Evolutionary conservation across 2,329 filamentous ascomycete genomes (phyloP).

Genomic region (Ascochyta rabiei): DNA sequence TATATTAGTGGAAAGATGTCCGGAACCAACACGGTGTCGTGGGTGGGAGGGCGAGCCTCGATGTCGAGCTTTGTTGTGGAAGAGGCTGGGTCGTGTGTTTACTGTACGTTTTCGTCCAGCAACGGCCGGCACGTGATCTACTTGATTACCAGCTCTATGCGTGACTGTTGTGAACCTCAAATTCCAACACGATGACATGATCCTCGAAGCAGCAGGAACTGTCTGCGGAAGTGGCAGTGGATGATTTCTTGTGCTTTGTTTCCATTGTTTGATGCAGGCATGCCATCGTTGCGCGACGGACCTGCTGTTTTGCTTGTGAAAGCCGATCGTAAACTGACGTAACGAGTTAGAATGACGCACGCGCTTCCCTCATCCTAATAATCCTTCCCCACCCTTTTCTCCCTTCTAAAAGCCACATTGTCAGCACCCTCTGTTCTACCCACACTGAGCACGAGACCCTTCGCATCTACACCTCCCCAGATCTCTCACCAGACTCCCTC

Average conservation of each 20-base stretch:
- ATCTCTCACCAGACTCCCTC: conserved; percentile 6
- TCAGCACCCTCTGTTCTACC: conserved; percentile 15
- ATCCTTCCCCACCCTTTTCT: conserved; percentile 26
- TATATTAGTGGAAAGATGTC: conserved; percentile 24
- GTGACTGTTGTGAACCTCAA: not conserved
- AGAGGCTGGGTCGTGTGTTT: conserved; percentile 27
- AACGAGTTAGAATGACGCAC: conserved; percentile 42
- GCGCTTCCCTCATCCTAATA: conserved; percentile 37
- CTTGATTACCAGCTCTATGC: conserved; percentile 1
- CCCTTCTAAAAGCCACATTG: conserved; percentile 25
- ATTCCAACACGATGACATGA: not conserved
- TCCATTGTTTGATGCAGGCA: conserved; percentile 11
- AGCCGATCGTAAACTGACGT: conserved; percentile 35
- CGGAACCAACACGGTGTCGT: conserved; percentile 25
- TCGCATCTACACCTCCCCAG: conserved; percentile 4
- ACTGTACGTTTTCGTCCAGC: conserved; percentile 11
- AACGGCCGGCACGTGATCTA: conserved; percentile 4
- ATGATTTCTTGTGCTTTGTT: not conserved
- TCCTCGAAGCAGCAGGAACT: not conserved
- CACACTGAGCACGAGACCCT: conserved; percentile 18
- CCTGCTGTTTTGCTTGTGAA: conserved; percentile 37
- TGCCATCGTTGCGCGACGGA: not conserved
- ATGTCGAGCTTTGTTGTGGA: conserved; percentile 34
- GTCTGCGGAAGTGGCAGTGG: not conserved
- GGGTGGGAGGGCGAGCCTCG: conserved; percentile 25